phyloP scores from a whole-genome alignment of 176 grass and related monocot species.

The Triticum aestivum region DNA sequence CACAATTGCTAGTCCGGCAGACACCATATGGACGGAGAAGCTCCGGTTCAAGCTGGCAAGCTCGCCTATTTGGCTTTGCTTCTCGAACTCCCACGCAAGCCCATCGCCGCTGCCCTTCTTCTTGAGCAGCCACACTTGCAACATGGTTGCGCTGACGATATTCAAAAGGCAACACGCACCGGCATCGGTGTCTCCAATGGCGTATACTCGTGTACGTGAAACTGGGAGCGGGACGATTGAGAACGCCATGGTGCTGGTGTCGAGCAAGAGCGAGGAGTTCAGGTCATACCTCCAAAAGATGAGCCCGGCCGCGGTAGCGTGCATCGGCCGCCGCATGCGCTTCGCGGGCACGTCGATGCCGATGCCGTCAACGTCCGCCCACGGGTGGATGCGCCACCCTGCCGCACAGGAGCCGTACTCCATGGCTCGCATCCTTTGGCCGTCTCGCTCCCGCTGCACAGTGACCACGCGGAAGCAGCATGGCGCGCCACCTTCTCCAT shows the following conservation, averaged over 20 bases:
- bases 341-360: background rate
- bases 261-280: background rate
- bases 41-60: too few relatives aligned
- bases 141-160: background rate
- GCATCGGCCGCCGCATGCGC: background rate
- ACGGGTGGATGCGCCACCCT: constrained; percentile 4
- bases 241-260: constrained; percentile 14
- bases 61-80: too few relatives aligned
- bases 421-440: background rate
- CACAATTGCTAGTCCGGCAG: too few relatives aligned
- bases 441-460: background rate
- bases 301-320: background rate
- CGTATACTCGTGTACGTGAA: background rate
- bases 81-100: background rate
- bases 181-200: constrained; percentile 16
- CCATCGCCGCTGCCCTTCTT: background rate
- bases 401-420: background rate
- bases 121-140: constrained; percentile 22
- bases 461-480: background rate
- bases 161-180: constrained; percentile 10
- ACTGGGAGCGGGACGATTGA: background rate
- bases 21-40: too few relatives aligned
- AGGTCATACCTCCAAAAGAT: background rate
- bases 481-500: too few relatives aligned
- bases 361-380: background rate